Conservation (phyloP, 225 moss, liverwort and hornwort species). For the Pseudisothecium myosuroides region DNA sequence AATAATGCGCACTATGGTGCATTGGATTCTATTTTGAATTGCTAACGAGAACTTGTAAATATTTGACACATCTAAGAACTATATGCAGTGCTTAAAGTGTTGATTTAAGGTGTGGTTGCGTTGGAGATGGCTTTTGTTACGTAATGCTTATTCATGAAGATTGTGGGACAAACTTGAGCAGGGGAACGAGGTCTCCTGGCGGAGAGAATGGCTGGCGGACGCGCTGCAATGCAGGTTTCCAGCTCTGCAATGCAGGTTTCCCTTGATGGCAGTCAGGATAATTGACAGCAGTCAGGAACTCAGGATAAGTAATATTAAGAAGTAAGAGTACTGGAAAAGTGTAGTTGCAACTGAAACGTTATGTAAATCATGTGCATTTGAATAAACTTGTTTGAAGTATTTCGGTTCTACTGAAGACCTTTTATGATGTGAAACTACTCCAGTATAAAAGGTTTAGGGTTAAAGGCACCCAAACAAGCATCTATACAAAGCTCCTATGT, state of each 20-base stretch:
- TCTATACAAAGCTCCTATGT: not conserved
- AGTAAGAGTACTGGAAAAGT: not conserved
- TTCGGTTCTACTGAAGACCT: not conserved
- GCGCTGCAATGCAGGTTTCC: constrained; percentile 57
- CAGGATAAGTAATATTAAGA: not conserved
- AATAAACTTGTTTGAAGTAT: not conserved
- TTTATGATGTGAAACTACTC: no score
- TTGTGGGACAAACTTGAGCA: constrained; percentile 14
- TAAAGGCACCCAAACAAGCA: not conserved
- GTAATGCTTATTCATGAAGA: not conserved
- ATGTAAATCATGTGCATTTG: constrained; percentile 1
- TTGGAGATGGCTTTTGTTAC: not conserved
- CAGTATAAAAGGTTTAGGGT: not conserved
- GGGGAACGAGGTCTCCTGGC: constrained; percentile 78
- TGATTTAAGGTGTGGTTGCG: not conserved
- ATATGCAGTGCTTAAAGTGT: not conserved
- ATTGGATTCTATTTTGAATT: not conserved
- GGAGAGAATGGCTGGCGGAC: constrained; percentile 90
- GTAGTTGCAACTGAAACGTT: not conserved
- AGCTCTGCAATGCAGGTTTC: constrained; percentile 43
- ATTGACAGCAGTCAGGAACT: not conserved
- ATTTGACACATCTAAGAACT: not conserved
- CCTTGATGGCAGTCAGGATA: constrained; percentile 8
- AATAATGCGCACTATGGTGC: not conserved
- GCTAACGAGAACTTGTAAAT: not conserved